Percentiles rank a stretch among this genome's conserved stretches.
phyloP scores from a whole-genome alignment of 495 filamentous ascomycete species.

The Aspergillus incahuasiensis region DNA sequence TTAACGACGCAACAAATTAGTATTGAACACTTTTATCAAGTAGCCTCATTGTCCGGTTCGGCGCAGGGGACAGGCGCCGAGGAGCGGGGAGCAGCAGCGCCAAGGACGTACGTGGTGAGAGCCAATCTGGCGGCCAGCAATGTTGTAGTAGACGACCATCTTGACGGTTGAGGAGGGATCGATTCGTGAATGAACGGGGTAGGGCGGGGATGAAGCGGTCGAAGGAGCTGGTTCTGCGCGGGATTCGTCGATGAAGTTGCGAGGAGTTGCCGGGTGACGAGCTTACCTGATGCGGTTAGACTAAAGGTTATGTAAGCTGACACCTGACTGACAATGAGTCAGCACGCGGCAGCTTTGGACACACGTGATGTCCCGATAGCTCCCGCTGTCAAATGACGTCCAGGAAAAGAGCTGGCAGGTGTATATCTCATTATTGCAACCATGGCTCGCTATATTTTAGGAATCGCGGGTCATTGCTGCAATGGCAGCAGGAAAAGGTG shows the following conservation, averaged over 20 bases:
- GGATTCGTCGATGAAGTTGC: slow-evolving; percentile 20
- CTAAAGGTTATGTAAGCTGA: slow-evolving; percentile 9
- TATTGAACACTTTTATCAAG: not conserved
- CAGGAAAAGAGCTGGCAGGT: slow-evolving; percentile 12
- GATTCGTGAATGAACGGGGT: slow-evolving; percentile 20
- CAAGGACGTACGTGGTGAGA: slow-evolving; percentile 78
- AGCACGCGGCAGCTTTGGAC: slow-evolving; percentile 13
- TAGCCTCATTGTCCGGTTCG: not conserved
- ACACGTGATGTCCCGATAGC: slow-evolving; percentile 28
- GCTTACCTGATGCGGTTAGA: slow-evolving; percentile 22
- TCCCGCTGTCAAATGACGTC: slow-evolving; percentile 19
- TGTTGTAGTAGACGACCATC: slow-evolving; percentile 83
- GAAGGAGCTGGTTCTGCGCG: slow-evolving; percentile 13
- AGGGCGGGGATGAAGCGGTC: slow-evolving; percentile 24
- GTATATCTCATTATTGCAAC: not conserved
- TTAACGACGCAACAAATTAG: slow-evolving; percentile 28
- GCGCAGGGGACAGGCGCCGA: slow-evolving; percentile 11
- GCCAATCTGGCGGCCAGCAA: slow-evolving; percentile 86
- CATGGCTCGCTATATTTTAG: not conserved
- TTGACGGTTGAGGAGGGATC: slow-evolving; percentile 42
- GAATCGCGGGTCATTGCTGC: not conserved
- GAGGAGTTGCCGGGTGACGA: slow-evolving; percentile 15
- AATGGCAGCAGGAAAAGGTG: not conserved
- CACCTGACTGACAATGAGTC: slow-evolving; percentile 10
- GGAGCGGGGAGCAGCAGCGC: not conserved